Evolutionary conservation across 768 basidiomycete species (phyloP).

Genomic region (Amanita rubescens): DNA sequence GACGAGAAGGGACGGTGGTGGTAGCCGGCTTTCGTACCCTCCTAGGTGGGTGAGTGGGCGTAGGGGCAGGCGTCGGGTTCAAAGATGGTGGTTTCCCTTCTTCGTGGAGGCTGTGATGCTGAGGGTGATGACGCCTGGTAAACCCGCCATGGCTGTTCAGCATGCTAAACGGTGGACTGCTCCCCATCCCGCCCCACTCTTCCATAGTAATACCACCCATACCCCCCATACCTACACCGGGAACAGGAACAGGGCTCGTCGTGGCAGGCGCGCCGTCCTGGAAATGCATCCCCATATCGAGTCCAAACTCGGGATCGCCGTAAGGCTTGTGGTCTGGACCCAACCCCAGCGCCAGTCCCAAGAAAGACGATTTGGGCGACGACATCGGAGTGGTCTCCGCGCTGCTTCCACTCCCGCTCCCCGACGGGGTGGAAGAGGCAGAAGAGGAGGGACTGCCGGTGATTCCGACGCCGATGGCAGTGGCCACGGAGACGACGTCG

Average conservation of each 20-base stretch:
- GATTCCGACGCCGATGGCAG: neutral
- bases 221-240: neutral
- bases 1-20: neutral
- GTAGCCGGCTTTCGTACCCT: neutral
- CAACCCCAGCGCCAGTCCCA: neutral
- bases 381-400: conserved; percentile 2
- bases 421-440: neutral
- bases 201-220: too few species aligned
- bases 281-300: conserved; percentile 6
- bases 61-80: neutral
- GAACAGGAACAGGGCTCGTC: neutral
- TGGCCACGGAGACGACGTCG: neutral
- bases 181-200: conserved; percentile 17
- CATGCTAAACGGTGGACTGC: conserved; percentile 26
- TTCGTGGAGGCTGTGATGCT: too few species aligned
- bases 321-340: neutral
- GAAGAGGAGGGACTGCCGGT: neutral
- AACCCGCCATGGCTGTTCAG: conserved; percentile 10
- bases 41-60: conserved; percentile 1
- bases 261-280: conserved; percentile 6
- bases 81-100: neutral
- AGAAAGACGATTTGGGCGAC: neutral
- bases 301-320: neutral
- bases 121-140: neutral
- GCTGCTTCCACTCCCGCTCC: conserved; percentile 2